Base-by-base conservation (phyloP, 169 alveolate species). In the Plasmodium vivax region DNA sequence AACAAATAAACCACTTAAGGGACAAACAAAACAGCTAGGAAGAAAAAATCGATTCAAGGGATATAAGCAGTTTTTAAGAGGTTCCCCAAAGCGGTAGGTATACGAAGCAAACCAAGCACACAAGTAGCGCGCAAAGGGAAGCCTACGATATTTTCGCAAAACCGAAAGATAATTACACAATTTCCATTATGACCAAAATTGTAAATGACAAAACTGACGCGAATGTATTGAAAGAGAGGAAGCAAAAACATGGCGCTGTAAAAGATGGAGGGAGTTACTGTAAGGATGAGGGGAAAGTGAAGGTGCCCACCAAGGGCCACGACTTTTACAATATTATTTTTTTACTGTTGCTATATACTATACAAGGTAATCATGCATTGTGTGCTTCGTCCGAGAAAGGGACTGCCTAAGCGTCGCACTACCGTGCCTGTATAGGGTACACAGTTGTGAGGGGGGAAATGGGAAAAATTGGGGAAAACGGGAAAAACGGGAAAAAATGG, bases 271-370 rank as follows among this genome's bases (percentile, higher is more conserved):
- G 27, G 4, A 51, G 80, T 9, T 85, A 54, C 80, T 47, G 34
- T 51, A 74, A 85, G 62, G 82, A 45, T 45, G 43, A 68, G 38
- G 85, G 47, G 38, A 73, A 85, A 7, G 56, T 51, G 27, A 85
- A 85, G 36, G 79, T 75, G 62, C 30, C 85, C 16, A 16, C 54
- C n/a, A 47, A 47, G 43, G 81, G 81, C 16, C 51, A 75, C 16
- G 96, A 94, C 36, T 94, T 71, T 74, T 75, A 92, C 36, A 95
- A 95, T 80, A 84, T 95, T 27, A 71, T 95, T 9, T 95, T 93
- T 71, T 82, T 95, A 75, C 19, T 95, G 10, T 43, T 73, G 79
- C 83, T 85, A 51, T 85, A 85, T 45, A 85, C 93, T 3, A 85
- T 85, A 85, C 93, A 85, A 85, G 93, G 93, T 85, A 85, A 74